Conservation (phyloP, 2,329 filamentous ascomycete genomes). For the Penicillium sp. region DNA sequence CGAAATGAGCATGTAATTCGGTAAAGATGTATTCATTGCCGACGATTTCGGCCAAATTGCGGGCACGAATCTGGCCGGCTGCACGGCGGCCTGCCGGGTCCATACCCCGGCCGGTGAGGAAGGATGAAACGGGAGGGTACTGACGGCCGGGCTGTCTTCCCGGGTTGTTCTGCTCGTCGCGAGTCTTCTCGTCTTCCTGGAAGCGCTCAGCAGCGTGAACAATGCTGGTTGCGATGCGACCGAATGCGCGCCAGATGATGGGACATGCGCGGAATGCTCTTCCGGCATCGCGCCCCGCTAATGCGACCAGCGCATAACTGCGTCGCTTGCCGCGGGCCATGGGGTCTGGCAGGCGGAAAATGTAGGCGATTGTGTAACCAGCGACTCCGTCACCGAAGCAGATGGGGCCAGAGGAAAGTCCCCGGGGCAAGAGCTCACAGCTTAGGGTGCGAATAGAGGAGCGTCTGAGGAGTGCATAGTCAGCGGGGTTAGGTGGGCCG, state of each 20-base stretch:
- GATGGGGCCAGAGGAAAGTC: conserved; percentile 57
- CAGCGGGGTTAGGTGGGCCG: conserved; percentile 53
- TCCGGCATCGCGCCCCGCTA: conserved; percentile 55
- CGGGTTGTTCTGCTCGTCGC: conserved; percentile 39
- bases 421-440: conserved; percentile 56
- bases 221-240: conserved; percentile 55
- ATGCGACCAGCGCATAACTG: conserved; percentile 58
- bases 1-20: conserved; percentile 57
- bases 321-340: conserved; percentile 57
- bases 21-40: conserved; percentile 60
- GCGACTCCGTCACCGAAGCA: conserved; percentile 57
- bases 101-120: conserved; percentile 56
- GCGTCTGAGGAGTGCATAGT: conserved; percentile 56
- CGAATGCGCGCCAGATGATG: conserved; percentile 55
- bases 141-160: conserved; percentile 37
- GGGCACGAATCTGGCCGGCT: conserved; percentile 54
- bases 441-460: conserved; percentile 60
- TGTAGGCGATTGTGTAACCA: conserved; percentile 60
- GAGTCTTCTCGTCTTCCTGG: conserved; percentile 46
- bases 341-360: conserved; percentile 59
- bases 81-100: conserved; percentile 57
- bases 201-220: conserved; percentile 48
- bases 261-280: conserved; percentile 49
- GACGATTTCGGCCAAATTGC: conserved; percentile 59
- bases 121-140: conserved; percentile 58